Evolutionary conservation across 2,329 filamentous ascomycete genomes (phyloP).

Genomic region (Chrysosporium keratinophilum): DNA sequence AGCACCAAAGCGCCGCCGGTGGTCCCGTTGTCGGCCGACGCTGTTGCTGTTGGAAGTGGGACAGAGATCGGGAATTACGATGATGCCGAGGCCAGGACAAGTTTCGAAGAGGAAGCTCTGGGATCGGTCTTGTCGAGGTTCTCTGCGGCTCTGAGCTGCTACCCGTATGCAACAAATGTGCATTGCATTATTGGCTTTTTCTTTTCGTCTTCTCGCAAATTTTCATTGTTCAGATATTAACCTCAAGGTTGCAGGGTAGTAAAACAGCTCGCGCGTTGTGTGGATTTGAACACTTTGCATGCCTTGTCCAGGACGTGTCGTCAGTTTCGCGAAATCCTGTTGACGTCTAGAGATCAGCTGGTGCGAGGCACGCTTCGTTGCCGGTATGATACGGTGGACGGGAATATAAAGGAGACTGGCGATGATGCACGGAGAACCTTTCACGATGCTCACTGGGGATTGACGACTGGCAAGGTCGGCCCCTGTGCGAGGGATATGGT

Average conservation of each 20-base stretch:
- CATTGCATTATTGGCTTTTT: neutral
- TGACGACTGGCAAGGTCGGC: constrained; percentile 58
- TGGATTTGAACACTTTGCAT: constrained; percentile 82
- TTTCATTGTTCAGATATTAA: constrained; percentile 9
- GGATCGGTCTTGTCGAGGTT: constrained; percentile 19
- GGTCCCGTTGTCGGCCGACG: constrained; percentile 8
- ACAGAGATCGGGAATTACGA: constrained; percentile 6
- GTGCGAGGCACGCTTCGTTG: constrained; percentile 69
- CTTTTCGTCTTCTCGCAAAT: neutral
- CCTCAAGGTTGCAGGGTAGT: constrained; percentile 52
- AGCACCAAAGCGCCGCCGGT: constrained; percentile 2
- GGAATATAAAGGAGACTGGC: neutral
- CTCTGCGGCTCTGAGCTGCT: constrained; percentile 38
- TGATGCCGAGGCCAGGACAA: neutral
- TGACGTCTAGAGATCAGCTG: constrained; percentile 67
- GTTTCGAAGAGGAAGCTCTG: neutral
- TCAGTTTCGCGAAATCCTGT: constrained; percentile 63
- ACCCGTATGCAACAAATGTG: constrained; percentile 34
- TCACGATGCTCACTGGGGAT: neutral
- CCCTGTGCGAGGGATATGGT: constrained; percentile 84
- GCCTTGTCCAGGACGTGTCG: constrained; percentile 73
- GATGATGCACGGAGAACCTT: neutral
- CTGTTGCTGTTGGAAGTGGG: constrained; percentile 11
- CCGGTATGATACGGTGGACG: constrained; percentile 49
- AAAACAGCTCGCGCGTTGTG: constrained; percentile 59